A percentile compares a stretch with the other conserved stretches of the same genome.
phyloP scores from a whole-genome alignment of 176 grass and related monocot species.

The Secale cereale region DNA sequence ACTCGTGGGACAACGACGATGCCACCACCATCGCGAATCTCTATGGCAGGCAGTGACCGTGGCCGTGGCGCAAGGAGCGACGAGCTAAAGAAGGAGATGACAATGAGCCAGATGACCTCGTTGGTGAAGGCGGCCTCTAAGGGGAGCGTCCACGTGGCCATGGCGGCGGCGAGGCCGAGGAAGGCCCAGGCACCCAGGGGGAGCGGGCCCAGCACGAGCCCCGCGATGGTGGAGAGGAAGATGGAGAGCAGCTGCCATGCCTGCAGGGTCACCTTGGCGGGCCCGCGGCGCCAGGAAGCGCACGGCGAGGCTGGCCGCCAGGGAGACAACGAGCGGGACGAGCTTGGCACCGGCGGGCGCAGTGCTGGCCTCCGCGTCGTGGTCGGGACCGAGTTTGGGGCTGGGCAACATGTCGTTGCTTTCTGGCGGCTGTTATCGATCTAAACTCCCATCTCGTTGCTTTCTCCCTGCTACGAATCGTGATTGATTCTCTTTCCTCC shows the following conservation, averaged over 20 bases:
- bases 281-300: slow-evolving; percentile 65
- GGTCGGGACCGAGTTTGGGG: background rate
- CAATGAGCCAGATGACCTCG: slow-evolving; percentile 96
- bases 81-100: slow-evolving; percentile 74
- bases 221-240: slow-evolving; percentile 83
- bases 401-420: no score
- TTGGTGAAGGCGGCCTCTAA: slow-evolving; percentile 89
- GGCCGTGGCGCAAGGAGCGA: no score
- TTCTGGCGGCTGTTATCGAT: no score
- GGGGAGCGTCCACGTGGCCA: slow-evolving; percentile 73
- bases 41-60: no score
- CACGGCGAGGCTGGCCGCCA: slow-evolving; percentile 68
- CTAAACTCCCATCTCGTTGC: no score
- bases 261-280: slow-evolving; percentile 54
- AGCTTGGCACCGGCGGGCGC: slow-evolving; percentile 39
- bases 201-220: slow-evolving; percentile 77
- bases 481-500: no score
- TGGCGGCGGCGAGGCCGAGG: slow-evolving; percentile 68
- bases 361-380: background rate
- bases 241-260: slow-evolving; percentile 94
- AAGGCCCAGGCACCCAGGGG: slow-evolving; percentile 95
- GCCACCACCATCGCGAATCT: no score
- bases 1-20: no score
- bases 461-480: no score
- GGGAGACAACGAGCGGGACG: slow-evolving; percentile 53